Conservation (phyloP, 306 rosid genomes). For the Castanea sativa region DNA sequence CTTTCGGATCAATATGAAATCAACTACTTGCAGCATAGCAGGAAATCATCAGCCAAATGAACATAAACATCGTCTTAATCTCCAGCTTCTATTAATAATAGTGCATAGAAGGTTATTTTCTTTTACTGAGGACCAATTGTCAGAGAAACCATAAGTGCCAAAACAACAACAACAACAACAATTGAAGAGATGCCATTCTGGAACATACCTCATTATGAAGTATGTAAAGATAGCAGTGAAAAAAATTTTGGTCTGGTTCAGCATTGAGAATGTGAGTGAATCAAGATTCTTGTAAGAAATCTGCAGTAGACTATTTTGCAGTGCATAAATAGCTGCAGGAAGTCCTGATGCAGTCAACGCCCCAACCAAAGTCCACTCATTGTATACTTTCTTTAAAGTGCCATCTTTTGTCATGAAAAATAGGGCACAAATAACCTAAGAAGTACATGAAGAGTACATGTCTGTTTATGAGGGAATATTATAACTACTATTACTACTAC, state of each 20-base stretch:
- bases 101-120: background rate
- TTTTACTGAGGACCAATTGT: background rate
- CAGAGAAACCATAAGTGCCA: background rate
- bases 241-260: slow-evolving; percentile 90
- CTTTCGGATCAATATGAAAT: background rate
- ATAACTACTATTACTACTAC: background rate
- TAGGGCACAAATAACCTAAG: slow-evolving; percentile 69
- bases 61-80: background rate
- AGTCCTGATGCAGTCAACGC: slow-evolving; percentile 95
- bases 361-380: slow-evolving; percentile 80
- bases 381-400: slow-evolving; percentile 54
- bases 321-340: slow-evolving; percentile 92
- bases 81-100: background rate
- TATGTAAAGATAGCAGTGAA: slow-evolving; percentile 89
- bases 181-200: slow-evolving; percentile 2
- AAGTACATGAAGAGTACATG: slow-evolving; percentile 18
- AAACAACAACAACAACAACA: background rate
- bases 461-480: slow-evolving; percentile 6
- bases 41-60: background rate
- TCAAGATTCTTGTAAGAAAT: slow-evolving; percentile 93
- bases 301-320: slow-evolving; percentile 96
- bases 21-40: background rate
- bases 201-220: slow-evolving; percentile 69
- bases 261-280: slow-evolving; percentile 92
- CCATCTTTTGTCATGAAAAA: slow-evolving; percentile 82